phyloP scores from a whole-genome alignment of 164 flowering plant species.

The Magnolia changhungtana region DNA sequence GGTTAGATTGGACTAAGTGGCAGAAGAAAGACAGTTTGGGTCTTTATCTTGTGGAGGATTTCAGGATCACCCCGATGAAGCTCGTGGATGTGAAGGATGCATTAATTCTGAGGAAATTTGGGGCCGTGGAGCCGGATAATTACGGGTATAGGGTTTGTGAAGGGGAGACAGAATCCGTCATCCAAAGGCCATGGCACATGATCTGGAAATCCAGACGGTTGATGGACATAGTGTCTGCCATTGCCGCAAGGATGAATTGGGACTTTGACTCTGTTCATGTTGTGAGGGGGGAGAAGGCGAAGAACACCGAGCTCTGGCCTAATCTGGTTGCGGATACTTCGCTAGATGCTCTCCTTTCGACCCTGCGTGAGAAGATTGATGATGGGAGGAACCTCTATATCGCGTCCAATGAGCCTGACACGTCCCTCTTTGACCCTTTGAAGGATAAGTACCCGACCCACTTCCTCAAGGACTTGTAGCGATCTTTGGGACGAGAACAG shows the following conservation, averaged over 20 bases:
- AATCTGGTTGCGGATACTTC: too few species aligned
- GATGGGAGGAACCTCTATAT: slow-evolving; percentile 71
- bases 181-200: slow-evolving; percentile 86
- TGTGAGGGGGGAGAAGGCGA: slow-evolving; percentile 86
- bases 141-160: slow-evolving; percentile 97
- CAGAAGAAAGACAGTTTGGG: slow-evolving; percentile 50
- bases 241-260: slow-evolving; percentile 32
- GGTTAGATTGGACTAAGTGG: slow-evolving; percentile 80
- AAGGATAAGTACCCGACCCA: slow-evolving; percentile 79
- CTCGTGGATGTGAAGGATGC: slow-evolving; percentile 55
- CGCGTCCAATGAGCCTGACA: slow-evolving; percentile 70
- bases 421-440: slow-evolving; percentile 73
- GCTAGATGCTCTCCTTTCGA: too few species aligned
- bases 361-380: too few species aligned
- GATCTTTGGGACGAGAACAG: slow-evolving; percentile 86
- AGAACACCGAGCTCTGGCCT: too few species aligned
- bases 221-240: too few species aligned
- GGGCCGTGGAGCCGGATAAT: slow-evolving; percentile 68
- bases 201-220: slow-evolving; percentile 82
- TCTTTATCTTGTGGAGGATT: slow-evolving; percentile 76
- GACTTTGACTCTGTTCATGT: slow-evolving; percentile 86
- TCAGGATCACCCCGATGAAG: slow-evolving; percentile 75
- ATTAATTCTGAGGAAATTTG: slow-evolving; percentile 88
- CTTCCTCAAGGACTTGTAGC: slow-evolving; percentile 76
- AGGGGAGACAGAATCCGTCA: slow-evolving; percentile 79